These are phyloP conservation scores for Podaxis sp. DNA, from an alignment of 768 basidiomycete genomes.

Conservation along the genomic window DNA sequence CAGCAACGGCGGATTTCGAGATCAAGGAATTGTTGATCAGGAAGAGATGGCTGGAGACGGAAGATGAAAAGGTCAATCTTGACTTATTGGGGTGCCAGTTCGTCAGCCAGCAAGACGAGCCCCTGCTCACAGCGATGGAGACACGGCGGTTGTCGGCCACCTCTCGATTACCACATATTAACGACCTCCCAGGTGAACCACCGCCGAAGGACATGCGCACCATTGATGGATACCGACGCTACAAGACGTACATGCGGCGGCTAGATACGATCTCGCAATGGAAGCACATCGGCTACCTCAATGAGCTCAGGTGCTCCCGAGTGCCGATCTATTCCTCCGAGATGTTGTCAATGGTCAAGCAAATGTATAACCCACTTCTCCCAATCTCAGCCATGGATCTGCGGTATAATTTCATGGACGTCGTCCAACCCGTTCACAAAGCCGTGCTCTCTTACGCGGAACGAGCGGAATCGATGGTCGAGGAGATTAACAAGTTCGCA, in stretches of 20 bases:
- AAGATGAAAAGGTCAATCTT: conserved; percentile 57
- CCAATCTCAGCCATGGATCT: conserved; percentile 48
- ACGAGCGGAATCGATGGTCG: conserved; percentile 55
- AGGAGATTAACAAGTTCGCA: conserved; percentile 66
- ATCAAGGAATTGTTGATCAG: conserved; percentile 88
- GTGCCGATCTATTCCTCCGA: conserved; percentile 50
- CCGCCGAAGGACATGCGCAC: conserved; percentile 78
- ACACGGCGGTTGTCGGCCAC: conserved; percentile 62
- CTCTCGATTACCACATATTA: conserved; percentile 48
- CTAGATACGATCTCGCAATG: conserved; percentile 58
- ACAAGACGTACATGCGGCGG: conserved; percentile 49
- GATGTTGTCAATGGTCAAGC: conserved; percentile 37
- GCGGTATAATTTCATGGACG: conserved; percentile 42
- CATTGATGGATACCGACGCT: conserved; percentile 65
- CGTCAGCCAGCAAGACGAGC: conserved; percentile 50
- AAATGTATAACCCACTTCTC: conserved; percentile 45
- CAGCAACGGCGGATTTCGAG: conserved; percentile 75
- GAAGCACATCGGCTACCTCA: conserved; percentile 72
- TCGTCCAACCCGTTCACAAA: conserved; percentile 37
- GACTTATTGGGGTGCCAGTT: conserved; percentile 67
- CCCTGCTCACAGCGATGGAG: conserved; percentile 53
- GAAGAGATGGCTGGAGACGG: conserved; percentile 60
- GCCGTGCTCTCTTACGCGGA: conserved; percentile 64
- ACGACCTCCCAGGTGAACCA: conserved; percentile 57
- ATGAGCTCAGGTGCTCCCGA: conserved; percentile 63